A percentile compares a stretch with the other conserved stretches of the same genome.
Evolutionary conservation across 345 rosid species (phyloP).

Genomic region (Dipteronia sinensis): DNA sequence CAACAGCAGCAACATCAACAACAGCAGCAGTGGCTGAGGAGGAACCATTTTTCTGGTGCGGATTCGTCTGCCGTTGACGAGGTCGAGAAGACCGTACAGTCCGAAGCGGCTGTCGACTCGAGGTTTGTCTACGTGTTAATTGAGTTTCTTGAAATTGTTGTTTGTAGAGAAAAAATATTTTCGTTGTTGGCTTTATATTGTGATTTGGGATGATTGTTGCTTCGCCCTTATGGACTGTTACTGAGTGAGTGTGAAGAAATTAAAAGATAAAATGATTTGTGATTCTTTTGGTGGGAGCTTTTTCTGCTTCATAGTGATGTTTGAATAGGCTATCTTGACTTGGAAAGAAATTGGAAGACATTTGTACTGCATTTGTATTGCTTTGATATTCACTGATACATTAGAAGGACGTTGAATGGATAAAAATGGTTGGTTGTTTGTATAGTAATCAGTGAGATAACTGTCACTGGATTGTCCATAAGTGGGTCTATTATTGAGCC

Average conservation of each 20-base stretch:
- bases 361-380: not conserved
- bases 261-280: not conserved
- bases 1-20: slow-evolving; percentile 40
- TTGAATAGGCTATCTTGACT: not conserved
- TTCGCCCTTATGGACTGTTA: not conserved
- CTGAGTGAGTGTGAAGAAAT: not conserved
- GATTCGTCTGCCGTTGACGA: slow-evolving; percentile 48
- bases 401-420: not conserved
- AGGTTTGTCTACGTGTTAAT: slow-evolving; percentile 42
- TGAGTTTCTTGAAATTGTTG: not conserved
- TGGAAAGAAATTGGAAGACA: not conserved
- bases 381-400: not conserved
- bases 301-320: not conserved
- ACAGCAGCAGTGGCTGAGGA: slow-evolving; percentile 72
- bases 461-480: no score
- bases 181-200: not conserved
- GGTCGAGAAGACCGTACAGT: slow-evolving; percentile 79
- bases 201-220: not conserved
- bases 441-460: not conserved
- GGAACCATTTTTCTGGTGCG: slow-evolving; percentile 50
- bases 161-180: not conserved
- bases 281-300: not conserved
- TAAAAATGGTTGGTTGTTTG: not conserved
- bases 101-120: slow-evolving; percentile 71
- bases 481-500: not conserved